Percentiles rank a stretch among this genome's conserved stretches.
phyloP scores from a whole-genome alignment of 2,329 filamentous ascomycete species.

The Colletotrichum caudatum region DNA sequence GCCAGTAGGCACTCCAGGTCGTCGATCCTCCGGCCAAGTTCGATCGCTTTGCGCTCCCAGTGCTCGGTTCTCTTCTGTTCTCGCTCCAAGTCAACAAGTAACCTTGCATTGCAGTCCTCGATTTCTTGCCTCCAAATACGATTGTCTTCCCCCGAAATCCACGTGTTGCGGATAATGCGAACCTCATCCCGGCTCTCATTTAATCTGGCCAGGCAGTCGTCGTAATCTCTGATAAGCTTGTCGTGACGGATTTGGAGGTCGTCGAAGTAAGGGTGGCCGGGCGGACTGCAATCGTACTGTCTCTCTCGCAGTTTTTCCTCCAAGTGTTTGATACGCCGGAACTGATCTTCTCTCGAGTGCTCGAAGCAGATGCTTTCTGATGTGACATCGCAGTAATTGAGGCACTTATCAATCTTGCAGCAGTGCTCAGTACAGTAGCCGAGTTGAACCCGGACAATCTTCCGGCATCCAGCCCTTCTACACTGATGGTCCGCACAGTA shows the following conservation, averaged over 20 bases:
- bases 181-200: conserved; percentile 30
- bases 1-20: conserved; percentile 30
- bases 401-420: conserved; percentile 35
- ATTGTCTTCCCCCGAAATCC: conserved; percentile 27
- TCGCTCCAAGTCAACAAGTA: conserved; percentile 82
- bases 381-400: conserved; percentile 33
- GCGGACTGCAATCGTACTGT: not conserved
- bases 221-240: conserved; percentile 31
- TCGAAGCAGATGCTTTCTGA: conserved; percentile 32
- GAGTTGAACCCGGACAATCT: conserved; percentile 13
- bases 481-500: conserved; percentile 36
- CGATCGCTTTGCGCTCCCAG: conserved; percentile 84
- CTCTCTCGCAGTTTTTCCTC: conserved; percentile 23
- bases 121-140: conserved; percentile 32
- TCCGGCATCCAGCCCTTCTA: conserved; percentile 19
- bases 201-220: conserved; percentile 13
- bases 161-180: conserved; percentile 25
- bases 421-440: conserved; percentile 35
- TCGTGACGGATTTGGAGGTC: conserved; percentile 31
- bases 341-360: conserved; percentile 30
- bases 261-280: conserved; percentile 7
- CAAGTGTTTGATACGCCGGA: conserved; percentile 26
- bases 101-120: conserved; percentile 29
- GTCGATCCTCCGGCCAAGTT: conserved; percentile 25
- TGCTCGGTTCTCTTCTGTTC: conserved; percentile 96